Evolutionary conservation across 331 rosid genomes (phyloP).

Genomic region (Malus hybrid): DNA sequence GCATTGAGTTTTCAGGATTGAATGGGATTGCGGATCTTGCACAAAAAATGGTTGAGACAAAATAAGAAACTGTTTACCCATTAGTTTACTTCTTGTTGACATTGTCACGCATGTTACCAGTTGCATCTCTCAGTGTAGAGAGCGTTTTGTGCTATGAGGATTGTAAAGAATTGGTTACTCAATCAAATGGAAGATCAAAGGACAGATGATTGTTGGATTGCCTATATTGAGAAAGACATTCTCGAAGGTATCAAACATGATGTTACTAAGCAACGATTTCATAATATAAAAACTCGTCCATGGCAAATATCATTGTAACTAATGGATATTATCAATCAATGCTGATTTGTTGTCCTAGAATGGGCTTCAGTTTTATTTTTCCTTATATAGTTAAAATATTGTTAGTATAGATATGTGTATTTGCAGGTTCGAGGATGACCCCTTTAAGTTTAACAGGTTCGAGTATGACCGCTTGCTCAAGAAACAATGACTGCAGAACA

Average conservation of each 20-base stretch:
- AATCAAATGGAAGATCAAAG: not conserved
- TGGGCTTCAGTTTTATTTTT: not conserved
- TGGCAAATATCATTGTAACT: not conserved
- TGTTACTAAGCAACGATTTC: not conserved
- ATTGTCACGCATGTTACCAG: not conserved
- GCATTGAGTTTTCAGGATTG: not conserved
- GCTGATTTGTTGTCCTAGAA: no score
- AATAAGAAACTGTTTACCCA: not conserved
- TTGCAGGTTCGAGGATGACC: not conserved
- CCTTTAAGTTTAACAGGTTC: no score
- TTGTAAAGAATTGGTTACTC: not conserved
- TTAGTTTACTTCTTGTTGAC: not conserved
- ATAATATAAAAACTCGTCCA: not conserved
- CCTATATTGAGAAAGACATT: not conserved
- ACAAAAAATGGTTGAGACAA: not conserved
- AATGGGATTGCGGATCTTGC: not conserved
- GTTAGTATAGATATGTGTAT: not conserved
- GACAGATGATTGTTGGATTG: not conserved
- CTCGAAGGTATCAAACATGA: not conserved
- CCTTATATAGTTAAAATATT: not conserved
- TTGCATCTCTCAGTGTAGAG: not conserved
- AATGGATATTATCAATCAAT: not conserved
- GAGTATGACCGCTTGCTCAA: not conserved
- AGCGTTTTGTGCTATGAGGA: not conserved
- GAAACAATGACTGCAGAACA: not conserved